A percentile compares a stretch with the other conserved stretches of the same genome.
Conservation (phyloP, 805 yeast genomes). For the Wickerhamomyces tratensis region DNA sequence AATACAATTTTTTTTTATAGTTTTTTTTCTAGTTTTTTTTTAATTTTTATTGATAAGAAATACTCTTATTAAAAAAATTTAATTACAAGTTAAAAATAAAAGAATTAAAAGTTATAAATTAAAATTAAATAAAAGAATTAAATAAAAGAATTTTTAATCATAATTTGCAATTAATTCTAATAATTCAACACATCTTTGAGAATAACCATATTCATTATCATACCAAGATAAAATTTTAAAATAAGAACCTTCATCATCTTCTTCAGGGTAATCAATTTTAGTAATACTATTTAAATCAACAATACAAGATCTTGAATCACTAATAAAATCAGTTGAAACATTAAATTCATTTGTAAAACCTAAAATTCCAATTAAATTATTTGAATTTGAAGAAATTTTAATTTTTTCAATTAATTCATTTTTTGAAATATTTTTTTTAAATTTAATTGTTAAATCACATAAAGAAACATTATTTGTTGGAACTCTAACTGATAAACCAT, state of each 20-base stretch:
- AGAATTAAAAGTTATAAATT: neutral
- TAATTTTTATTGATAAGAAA: no score
- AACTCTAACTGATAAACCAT: slow-evolving; percentile 68
- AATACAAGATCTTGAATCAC: slow-evolving; percentile 53
- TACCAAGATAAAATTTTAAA: slow-evolving; percentile 66
- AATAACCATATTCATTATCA: slow-evolving; percentile 71
- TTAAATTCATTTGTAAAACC: slow-evolving; percentile 67
- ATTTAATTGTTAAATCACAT: slow-evolving; percentile 61
- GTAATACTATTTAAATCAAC: slow-evolving; percentile 57
- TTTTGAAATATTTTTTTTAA: slow-evolving; percentile 46
- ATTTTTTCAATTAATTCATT: slow-evolving; percentile 52
- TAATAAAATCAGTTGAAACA: slow-evolving; percentile 61
- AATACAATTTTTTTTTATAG: no score
- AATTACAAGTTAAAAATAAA: neutral
- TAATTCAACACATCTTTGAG: slow-evolving; percentile 67
- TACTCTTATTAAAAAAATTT: no score
- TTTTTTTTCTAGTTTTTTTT: no score
- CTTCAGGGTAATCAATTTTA: slow-evolving; percentile 30
- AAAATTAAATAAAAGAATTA: slow-evolving; percentile 1
- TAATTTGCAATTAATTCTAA: slow-evolving; percentile 45
- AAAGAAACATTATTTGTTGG: slow-evolving; percentile 69
- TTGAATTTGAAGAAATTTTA: no score
- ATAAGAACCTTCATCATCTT: slow-evolving; percentile 4
- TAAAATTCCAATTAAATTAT: no score
- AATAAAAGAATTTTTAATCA: slow-evolving; percentile 12